Conservation (phyloP, 202 grass and related monocot genomes). For the Brachypodium distachyon region DNA sequence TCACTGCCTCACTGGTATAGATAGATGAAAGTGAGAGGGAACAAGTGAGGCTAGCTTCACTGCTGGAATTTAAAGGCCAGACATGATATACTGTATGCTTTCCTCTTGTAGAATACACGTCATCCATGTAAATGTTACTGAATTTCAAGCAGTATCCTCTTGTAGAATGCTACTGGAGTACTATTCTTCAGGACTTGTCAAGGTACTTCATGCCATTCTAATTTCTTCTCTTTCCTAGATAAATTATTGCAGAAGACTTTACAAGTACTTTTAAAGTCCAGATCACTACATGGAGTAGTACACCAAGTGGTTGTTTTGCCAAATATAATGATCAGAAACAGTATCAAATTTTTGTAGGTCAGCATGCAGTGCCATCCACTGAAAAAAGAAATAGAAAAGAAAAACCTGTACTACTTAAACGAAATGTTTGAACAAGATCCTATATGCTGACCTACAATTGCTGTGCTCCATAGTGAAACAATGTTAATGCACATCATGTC, state of each 20-base stretch:
- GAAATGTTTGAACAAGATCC: not conserved
- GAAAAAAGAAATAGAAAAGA: not conserved
- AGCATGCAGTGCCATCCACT: not conserved
- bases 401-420: not conserved
- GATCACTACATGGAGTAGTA: not conserved
- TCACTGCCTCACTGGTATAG: too few species aligned
- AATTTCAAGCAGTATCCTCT: too few species aligned
- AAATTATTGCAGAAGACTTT: not conserved
- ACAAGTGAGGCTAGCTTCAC: not conserved
- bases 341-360: not conserved
- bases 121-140: too few species aligned
- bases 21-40: not conserved
- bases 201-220: not conserved
- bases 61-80: constrained; percentile 21
- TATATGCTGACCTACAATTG: not conserved
- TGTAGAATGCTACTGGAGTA: too few species aligned
- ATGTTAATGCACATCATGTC: not conserved
- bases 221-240: not conserved
- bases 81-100: not conserved
- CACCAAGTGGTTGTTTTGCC: not conserved
- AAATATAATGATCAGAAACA: not conserved
- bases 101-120: not conserved
- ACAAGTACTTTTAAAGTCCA: not conserved
- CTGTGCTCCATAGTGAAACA: constrained; percentile 1
- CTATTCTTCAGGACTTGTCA: not conserved